phyloP scores from a whole-genome alignment of 108 stramenopile species.

The Pseudonitzschia multiseries region DNA sequence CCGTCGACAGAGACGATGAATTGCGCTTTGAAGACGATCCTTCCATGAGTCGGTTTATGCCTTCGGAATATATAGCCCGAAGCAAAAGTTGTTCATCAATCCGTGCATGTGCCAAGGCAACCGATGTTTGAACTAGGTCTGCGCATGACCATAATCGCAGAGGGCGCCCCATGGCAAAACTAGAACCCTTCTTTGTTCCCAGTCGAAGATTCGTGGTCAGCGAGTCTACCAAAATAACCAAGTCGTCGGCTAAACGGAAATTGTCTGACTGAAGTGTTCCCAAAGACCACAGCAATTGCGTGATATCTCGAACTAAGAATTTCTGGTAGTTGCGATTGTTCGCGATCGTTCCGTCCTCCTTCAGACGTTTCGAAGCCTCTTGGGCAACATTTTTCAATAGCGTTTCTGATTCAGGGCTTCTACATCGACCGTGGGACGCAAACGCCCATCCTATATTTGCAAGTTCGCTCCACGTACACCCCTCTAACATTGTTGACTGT shows the following conservation, averaged over 20 bases:
- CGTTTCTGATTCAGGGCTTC: constrained; percentile 42
- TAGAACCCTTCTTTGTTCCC: constrained; percentile 8
- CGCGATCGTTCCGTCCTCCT: constrained; percentile 1
- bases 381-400: constrained; percentile 53
- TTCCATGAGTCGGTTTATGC: constrained; percentile 41
- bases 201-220: constrained; percentile 46
- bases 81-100: constrained; percentile 63
- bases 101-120: constrained; percentile 72
- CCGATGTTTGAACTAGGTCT: constrained; percentile 69
- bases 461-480: constrained; percentile 75
- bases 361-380: constrained; percentile 39
- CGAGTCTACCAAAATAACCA: constrained; percentile 60
- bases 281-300: constrained; percentile 76
- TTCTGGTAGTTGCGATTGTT: constrained; percentile 14
- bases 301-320: constrained; percentile 63
- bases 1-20: background rate
- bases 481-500: constrained; percentile 13
- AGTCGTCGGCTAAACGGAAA: constrained; percentile 57
- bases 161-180: constrained; percentile 34
- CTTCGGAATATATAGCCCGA: constrained; percentile 59
- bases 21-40: background rate
- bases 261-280: constrained; percentile 77
- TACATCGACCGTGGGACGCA: constrained; percentile 64
- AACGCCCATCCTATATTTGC: constrained; percentile 83
- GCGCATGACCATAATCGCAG: constrained; percentile 60